Percentiles rank a stretch among this genome's conserved stretches.
phyloP scores from a whole-genome alignment of 257 asterid species.

The Ballota nigra region DNA sequence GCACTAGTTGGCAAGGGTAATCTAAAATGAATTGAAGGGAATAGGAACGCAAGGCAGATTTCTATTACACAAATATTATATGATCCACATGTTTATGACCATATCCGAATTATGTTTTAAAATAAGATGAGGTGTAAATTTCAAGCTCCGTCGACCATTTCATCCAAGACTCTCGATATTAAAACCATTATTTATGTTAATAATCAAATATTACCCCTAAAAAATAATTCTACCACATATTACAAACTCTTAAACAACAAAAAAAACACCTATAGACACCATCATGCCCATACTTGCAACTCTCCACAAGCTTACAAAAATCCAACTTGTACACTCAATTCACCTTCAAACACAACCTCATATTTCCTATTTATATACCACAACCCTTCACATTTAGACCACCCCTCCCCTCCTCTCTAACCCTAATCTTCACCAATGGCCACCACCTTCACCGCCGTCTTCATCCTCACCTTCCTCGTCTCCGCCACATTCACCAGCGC shows the following conservation, averaged over 20 bases:
- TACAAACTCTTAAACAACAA: not conserved
- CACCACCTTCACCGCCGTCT: conserved; percentile 25
- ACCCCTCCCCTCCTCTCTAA: conserved; percentile 10
- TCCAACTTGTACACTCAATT: conserved; percentile 37
- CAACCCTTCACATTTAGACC: conserved; percentile 22
- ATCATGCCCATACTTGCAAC: not conserved
- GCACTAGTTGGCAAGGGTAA: too few relatives aligned
- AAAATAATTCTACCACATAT: not conserved
- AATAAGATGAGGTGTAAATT: too few relatives aligned
- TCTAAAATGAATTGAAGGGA: too few relatives aligned
- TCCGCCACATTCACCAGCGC: conserved; percentile 38
- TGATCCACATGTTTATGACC: too few relatives aligned
- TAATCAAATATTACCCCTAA: not conserved
- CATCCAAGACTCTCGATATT: too few relatives aligned
- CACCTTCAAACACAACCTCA: conserved; percentile 47
- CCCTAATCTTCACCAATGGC: conserved; percentile 45
- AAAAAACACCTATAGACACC: not conserved
- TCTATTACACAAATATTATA: too few relatives aligned
- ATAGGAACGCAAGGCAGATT: too few relatives aligned
- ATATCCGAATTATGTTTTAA: too few relatives aligned
- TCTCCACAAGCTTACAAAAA: conserved; percentile 39
- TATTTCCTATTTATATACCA: conserved; percentile 43
- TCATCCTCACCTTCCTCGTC: conserved; percentile 43
- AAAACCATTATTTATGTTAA: too few relatives aligned
- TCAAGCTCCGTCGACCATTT: too few relatives aligned